phyloP scores from a whole-genome alignment of 2,329 filamentous ascomycete species.

The Tolypocladium capitatum region DNA sequence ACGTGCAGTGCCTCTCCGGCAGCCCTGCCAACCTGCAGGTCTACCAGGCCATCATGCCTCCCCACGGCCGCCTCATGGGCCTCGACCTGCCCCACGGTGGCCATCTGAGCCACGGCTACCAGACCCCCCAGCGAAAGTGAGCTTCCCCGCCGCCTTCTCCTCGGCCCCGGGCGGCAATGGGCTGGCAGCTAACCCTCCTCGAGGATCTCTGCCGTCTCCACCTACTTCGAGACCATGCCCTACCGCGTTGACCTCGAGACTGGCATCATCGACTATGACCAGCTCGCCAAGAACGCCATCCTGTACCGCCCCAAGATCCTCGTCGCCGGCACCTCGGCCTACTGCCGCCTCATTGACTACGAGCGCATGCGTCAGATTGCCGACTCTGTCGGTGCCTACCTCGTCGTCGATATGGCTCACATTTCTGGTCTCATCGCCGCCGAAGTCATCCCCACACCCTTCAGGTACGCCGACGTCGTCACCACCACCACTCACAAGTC shows the following conservation, averaged over 20 bases:
- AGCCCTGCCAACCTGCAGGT: slow-evolving; percentile 95
- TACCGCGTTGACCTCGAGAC: slow-evolving; percentile 85
- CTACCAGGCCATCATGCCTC: slow-evolving; percentile 93
- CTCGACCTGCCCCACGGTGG: slow-evolving; percentile 89
- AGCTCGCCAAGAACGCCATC: slow-evolving; percentile 75
- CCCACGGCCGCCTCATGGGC: slow-evolving; percentile 94
- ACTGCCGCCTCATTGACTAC: slow-evolving; percentile 97
- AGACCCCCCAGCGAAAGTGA: slow-evolving; percentile 84
- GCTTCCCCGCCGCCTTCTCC: slow-evolving; percentile 12
- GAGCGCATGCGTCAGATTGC: slow-evolving; percentile 91
- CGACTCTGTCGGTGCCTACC: slow-evolving; percentile 84
- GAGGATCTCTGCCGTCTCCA: slow-evolving; percentile 89
- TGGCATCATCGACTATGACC: slow-evolving; percentile 94
- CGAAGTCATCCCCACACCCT: slow-evolving; percentile 85
- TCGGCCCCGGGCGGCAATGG: not conserved
- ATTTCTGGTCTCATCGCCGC: slow-evolving; percentile 93
- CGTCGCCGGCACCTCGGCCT: slow-evolving; percentile 91
- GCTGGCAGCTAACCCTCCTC: not conserved
- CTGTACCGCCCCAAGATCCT: slow-evolving; percentile 95
- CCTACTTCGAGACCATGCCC: slow-evolving; percentile 98
- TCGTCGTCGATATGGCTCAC: slow-evolving; percentile 96
- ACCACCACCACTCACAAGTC: slow-evolving; percentile 99
- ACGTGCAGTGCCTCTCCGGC: slow-evolving; percentile 87
- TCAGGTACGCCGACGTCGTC: slow-evolving; percentile 85
- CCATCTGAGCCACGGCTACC: slow-evolving; percentile 93